Evolutionary conservation across 768 basidiomycete genomes (phyloP).

Genomic region (Mycena olivaceomarginata): DNA sequence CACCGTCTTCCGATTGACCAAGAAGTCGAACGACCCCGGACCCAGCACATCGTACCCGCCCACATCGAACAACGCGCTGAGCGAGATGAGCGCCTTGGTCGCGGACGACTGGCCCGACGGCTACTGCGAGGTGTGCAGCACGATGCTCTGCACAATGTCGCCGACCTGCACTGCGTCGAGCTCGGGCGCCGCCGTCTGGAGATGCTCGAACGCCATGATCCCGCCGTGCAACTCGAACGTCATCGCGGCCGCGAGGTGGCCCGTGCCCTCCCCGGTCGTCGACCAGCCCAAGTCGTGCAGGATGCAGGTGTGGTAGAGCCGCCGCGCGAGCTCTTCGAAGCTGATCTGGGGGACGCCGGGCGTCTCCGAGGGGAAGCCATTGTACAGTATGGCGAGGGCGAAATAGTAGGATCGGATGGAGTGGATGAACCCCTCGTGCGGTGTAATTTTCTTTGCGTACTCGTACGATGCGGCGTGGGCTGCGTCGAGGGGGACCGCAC

Average conservation of each 20-base stretch:
- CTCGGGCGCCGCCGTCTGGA: background rate
- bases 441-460: background rate
- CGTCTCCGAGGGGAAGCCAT: background rate
- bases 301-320: constrained; percentile 3
- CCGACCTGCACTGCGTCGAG: background rate
- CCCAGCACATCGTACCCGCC: background rate
- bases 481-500: background rate
- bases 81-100: background rate
- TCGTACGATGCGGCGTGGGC: background rate
- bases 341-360: background rate
- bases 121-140: background rate
- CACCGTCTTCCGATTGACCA: background rate
- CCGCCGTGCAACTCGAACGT: constrained; percentile 15
- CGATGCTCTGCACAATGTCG: constrained; percentile 4
- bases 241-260: background rate
- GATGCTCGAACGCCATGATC: background rate
- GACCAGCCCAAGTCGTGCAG: constrained; percentile 7
- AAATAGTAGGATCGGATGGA: background rate
- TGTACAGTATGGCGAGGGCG: background rate
- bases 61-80: background rate
- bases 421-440: constrained; percentile 1
- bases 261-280: background rate
- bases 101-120: background rate
- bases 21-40: background rate
- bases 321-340: background rate